Evolutionary conservation across 1,139 yeast genomes (phyloP).

Genomic region (Debaryomyces singareniensis): DNA sequence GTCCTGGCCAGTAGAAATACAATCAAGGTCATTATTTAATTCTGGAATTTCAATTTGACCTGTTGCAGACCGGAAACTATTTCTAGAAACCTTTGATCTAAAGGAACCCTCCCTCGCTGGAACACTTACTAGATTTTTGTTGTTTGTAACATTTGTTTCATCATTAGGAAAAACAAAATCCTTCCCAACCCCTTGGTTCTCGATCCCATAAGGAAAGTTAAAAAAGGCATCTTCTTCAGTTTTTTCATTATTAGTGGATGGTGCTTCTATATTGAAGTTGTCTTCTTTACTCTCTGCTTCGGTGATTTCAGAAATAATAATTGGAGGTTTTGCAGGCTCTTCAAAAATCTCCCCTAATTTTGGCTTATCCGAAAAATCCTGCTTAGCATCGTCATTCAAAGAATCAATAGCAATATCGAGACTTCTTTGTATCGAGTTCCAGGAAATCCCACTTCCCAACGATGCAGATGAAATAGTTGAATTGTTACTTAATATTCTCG

Average conservation of each 20-base stretch:
- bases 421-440: conserved; percentile 33
- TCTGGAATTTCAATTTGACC: conserved; percentile 45
- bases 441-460: conserved; percentile 14
- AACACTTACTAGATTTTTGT: conserved; percentile 13
- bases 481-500: neutral
- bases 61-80: conserved; percentile 19
- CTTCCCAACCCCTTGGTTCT: conserved; percentile 30
- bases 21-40: conserved; percentile 18
- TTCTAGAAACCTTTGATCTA: conserved; percentile 14
- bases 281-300: neutral
- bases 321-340: neutral
- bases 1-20: neutral
- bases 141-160: conserved; percentile 27
- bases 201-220: too few relatives aligned
- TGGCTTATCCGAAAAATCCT: conserved; percentile 2
- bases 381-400: neutral
- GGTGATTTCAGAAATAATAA: neutral
- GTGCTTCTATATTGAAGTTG: neutral
- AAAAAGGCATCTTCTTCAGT: too few relatives aligned
- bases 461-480: conserved; percentile 2
- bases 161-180: conserved; percentile 36
- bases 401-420: conserved; percentile 16
- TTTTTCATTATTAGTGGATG: neutral
- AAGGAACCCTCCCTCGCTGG: conserved; percentile 7
- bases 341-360: conserved; percentile 3